Evolutionary conservation across 1,284 basidiomycete species (phyloP).

Genomic region (Ceratobasidium sp.): DNA sequence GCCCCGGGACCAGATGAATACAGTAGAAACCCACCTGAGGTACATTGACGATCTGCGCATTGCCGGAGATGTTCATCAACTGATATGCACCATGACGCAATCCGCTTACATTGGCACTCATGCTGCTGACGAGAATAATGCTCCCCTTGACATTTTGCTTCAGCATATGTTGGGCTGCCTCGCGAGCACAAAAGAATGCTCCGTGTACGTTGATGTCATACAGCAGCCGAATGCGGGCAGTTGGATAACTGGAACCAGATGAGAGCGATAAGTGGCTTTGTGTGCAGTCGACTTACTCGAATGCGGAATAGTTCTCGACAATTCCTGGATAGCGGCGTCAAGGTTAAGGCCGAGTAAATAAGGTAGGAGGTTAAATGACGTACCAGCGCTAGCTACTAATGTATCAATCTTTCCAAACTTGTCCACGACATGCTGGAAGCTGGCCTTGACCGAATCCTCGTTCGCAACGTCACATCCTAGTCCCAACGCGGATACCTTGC

Average conservation of each 20-base stretch:
- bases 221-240: slow-evolving; percentile 79
- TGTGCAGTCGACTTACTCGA: slow-evolving; percentile 63
- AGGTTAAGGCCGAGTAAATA: slow-evolving; percentile 23
- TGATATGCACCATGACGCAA: slow-evolving; percentile 11
- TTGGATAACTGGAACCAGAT: slow-evolving; percentile 68
- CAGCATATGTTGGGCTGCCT: slow-evolving; percentile 85
- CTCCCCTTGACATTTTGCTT: slow-evolving; percentile 68
- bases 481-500: slow-evolving; percentile 75
- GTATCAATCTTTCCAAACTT: slow-evolving; percentile 85
- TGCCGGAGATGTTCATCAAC: slow-evolving; percentile 41
- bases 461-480: slow-evolving; percentile 88
- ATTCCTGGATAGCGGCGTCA: slow-evolving; percentile 61
- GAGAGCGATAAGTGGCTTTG: neutral
- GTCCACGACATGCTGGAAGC: slow-evolving; percentile 70
- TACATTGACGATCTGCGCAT: slow-evolving; percentile 77
- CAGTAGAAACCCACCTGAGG: slow-evolving; percentile 62
- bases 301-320: slow-evolving; percentile 89
- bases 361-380: slow-evolving; percentile 44
- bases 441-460: slow-evolving; percentile 77
- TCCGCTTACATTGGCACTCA: slow-evolving; percentile 81
- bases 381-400: slow-evolving; percentile 88
- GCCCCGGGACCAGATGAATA: slow-evolving; percentile 8
- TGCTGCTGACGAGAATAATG: slow-evolving; percentile 87
- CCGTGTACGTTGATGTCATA: slow-evolving; percentile 96
- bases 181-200: slow-evolving; percentile 90